Evolutionary conservation across 129 eudicot genomes (phyloP).

Genomic region (Glebionis coronaria): DNA sequence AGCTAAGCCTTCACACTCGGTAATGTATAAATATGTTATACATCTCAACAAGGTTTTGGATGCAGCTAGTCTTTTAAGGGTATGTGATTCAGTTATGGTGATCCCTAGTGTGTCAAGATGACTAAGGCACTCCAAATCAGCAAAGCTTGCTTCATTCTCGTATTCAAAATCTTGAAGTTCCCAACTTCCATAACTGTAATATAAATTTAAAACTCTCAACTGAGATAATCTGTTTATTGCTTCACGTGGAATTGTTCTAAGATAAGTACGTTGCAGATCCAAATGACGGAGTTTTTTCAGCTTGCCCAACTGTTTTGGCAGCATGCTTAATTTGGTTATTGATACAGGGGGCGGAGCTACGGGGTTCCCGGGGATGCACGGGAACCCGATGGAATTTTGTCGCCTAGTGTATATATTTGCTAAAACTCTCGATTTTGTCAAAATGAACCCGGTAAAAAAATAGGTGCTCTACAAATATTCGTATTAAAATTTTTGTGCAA

Average conservation of each 20-base stretch:
- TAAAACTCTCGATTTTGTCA: too few species aligned
- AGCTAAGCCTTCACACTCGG: constrained; percentile 32
- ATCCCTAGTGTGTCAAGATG: constrained; percentile 33
- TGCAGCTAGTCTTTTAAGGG: constrained; percentile 17
- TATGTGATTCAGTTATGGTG: constrained; percentile 23
- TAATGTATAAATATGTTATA: constrained; percentile 37
- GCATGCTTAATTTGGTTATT: constrained; percentile 30
- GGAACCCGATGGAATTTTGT: too few species aligned
- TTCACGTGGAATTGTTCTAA: constrained; percentile 35
- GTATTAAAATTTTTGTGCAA: too few species aligned
- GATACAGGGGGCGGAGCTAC: too few species aligned
- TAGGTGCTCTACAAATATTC: too few species aligned
- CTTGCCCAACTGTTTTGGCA: constrained; percentile 37
- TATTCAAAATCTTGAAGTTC: not conserved
- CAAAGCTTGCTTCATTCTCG: constrained; percentile 21
- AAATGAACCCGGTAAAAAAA: too few species aligned
- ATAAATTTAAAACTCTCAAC: constrained; percentile 37
- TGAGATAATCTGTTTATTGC: constrained; percentile 33
- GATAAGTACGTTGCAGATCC: constrained; percentile 39
- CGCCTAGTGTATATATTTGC: too few species aligned
- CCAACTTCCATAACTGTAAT: constrained; percentile 37
- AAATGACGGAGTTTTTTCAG: constrained; percentile 31
- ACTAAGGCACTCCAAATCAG: constrained; percentile 30
- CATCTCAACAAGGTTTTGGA: constrained; percentile 13
- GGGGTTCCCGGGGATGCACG: too few species aligned